Conservation (phyloP, 1,284 basidiomycete species). For the Sphagnurus paluster region DNA sequence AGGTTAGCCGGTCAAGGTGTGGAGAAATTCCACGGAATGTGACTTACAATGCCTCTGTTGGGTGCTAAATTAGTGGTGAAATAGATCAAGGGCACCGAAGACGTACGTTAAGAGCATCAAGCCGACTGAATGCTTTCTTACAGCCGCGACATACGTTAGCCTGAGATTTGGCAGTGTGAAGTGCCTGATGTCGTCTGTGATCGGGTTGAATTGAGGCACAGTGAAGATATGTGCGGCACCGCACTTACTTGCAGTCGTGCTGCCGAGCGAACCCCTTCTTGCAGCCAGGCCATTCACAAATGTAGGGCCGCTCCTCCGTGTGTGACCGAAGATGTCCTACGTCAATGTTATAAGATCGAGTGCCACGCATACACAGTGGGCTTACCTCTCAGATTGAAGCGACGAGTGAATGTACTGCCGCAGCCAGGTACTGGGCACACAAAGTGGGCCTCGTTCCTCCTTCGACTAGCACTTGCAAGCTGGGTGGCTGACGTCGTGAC, state of each 20-base stretch:
- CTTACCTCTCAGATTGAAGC: conserved; percentile 79
- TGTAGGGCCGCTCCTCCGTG: conserved; percentile 92
- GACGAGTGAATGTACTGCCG: conserved; percentile 90
- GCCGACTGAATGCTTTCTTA: conserved; percentile 90
- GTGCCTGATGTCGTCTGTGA: conserved; percentile 76
- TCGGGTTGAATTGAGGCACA: conserved; percentile 11
- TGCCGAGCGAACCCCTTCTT: conserved; percentile 93
- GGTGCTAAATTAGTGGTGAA: conserved; percentile 18
- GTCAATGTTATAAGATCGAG: conserved; percentile 23
- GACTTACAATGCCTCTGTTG: conserved; percentile 50
- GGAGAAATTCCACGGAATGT: conserved; percentile 7
- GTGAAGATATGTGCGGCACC: conserved; percentile 5
- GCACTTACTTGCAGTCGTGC: conserved; percentile 93
- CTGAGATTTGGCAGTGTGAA: conserved; percentile 83
- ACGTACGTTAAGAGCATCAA: conserved; percentile 91
- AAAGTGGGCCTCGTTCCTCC: conserved; percentile 90
- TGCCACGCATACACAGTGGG: conserved; percentile 13
- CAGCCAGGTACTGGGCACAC: conserved; percentile 94
- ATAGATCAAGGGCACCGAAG: conserved; percentile 15
- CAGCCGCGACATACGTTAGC: conserved; percentile 90
- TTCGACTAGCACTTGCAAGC: conserved; percentile 84
- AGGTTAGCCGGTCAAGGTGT: conserved; percentile 22
- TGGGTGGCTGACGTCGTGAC: conserved; percentile 96
- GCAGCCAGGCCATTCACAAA: conserved; percentile 92
- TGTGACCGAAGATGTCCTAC: conserved; percentile 94